Percentiles rank a stretch among this genome's conserved stretches.
Conservation (phyloP, 2,329 filamentous ascomycete genomes). For the Lasiodiplodia gonubiensis region DNA sequence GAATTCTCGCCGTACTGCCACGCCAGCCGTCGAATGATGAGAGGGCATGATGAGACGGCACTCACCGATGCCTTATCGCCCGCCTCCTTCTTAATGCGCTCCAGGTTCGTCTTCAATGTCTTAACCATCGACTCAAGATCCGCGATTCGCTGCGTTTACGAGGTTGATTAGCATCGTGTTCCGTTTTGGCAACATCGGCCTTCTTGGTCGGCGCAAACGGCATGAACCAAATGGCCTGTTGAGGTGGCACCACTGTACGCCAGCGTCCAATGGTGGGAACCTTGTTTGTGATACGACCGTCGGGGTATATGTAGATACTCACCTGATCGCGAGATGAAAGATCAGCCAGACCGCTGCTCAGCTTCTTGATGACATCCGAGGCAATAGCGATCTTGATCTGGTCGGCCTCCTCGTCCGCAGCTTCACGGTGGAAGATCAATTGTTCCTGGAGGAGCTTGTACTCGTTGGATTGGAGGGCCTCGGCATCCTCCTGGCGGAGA, state of each 20-base stretch:
- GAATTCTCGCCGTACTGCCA: conserved; percentile 20
- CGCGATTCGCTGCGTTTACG: conserved; percentile 18
- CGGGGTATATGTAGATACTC: not conserved
- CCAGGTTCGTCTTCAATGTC: conserved; percentile 38
- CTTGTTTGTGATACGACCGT: not conserved
- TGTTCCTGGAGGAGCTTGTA: conserved; percentile 42
- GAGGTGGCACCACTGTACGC: not conserved
- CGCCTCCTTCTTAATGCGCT: conserved; percentile 42
- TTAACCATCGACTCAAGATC: conserved; percentile 27
- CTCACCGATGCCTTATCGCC: conserved; percentile 46
- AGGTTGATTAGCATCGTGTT: not conserved
- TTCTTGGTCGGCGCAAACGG: not conserved
- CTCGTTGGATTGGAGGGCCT: conserved; percentile 42
- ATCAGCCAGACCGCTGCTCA: conserved; percentile 41
- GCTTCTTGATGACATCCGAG: conserved; percentile 43
- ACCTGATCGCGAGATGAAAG: conserved; percentile 32
- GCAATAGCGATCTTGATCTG: conserved; percentile 40
- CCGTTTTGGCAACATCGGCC: not conserved
- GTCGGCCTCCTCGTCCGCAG: conserved; percentile 40
- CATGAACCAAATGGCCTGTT: not conserved
- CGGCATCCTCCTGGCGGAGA: conserved; percentile 40
- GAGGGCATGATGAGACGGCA: conserved; percentile 28
- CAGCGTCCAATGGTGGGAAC: not conserved
- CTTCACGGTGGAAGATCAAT: conserved; percentile 40
- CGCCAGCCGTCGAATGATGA: conserved; percentile 21